phyloP scores from a whole-genome alignment of 768 basidiomycete genomes.

The Suillus americanus region DNA sequence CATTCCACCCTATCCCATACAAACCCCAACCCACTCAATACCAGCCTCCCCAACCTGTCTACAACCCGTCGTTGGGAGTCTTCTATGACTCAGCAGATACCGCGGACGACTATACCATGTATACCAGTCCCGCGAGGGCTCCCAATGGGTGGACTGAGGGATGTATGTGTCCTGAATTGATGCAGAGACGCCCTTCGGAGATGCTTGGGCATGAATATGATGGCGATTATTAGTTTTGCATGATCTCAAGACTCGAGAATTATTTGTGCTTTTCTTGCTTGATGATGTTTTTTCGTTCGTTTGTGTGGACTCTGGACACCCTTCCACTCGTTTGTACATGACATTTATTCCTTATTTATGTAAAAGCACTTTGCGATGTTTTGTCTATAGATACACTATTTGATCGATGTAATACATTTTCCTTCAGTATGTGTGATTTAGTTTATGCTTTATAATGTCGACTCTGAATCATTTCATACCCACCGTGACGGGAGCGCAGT shows the following conservation, averaged over 20 bases:
- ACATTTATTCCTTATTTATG: neutral
- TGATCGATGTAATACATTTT: neutral
- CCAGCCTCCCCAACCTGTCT: too few relatives aligned
- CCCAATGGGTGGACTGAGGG: neutral
- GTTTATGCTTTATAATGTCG: too few relatives aligned
- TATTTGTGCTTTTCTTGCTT: neutral
- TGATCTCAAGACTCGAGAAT: neutral
- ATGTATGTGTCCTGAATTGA: neutral
- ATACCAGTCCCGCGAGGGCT: neutral
- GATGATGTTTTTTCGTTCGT: neutral
- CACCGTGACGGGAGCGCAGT: too few relatives aligned
- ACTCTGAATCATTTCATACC: too few relatives aligned
- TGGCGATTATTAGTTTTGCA: neutral
- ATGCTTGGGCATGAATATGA: neutral
- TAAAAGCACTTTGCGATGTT: neutral
- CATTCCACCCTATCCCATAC: neutral
- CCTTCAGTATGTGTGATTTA: too few relatives aligned
- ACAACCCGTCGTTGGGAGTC: neutral
- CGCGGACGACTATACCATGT: neutral
- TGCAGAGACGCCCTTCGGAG: neutral
- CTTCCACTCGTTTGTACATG: neutral
- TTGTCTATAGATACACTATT: neutral
- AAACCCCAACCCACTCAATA: neutral
- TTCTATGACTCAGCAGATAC: neutral
- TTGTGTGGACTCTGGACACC: neutral